Base-by-base conservation (phyloP, 2,329 filamentous ascomycete genomes). In the Tolypocladium inflatum region DNA sequence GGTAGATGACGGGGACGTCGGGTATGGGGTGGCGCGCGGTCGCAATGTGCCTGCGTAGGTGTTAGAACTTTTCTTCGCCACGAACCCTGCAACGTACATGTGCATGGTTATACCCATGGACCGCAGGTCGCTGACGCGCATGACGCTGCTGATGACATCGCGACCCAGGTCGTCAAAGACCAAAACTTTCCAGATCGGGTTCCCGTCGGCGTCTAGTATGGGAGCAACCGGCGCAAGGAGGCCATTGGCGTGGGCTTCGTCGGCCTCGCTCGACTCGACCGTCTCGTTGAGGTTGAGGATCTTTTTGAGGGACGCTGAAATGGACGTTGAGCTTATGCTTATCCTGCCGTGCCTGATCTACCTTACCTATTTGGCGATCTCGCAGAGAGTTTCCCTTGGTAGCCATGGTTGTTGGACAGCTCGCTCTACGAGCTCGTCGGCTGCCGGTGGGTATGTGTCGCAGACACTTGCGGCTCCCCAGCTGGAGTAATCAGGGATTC, bases 21-120 rank as follows among this genome's bases (percentile, higher is more conserved):
- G 93, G 92, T 64, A 99, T 99, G 35, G 91, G 85, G 71, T 96
- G 91, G 68, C 94, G 84, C 59, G 85, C 81, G 51, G 89, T 86
- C 66, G 86, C 84, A 70, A 97, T 88, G 71, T 92, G 91, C 78
- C 90, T 90, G 55, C 11, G 19, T 13, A 4, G 5, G 3, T 35
- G 48, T 52, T 52, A 52, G 48, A 19, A 15, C 30, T 8, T 13
- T 21, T 21, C 48, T 8, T 52, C 19, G 30, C 48, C 17, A 7
- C 19, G 19, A 37, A 8, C 11, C 17, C 21, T 19, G 48, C 51
- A 56, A 67, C 75, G 62, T 81, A 95, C 90, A 96, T 85, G 75
- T 97, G 91, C 80, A 96, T 94, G 43, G 91, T 97, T 57, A 97
- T 89, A n/a, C 95, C 94, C 84, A 94, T 91, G 61, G 88, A 84